These are phyloP conservation scores for Wickerhamomyces hampshirensis DNA, from an alignment of 805 yeast genomes.

Conservation along the genomic window DNA sequence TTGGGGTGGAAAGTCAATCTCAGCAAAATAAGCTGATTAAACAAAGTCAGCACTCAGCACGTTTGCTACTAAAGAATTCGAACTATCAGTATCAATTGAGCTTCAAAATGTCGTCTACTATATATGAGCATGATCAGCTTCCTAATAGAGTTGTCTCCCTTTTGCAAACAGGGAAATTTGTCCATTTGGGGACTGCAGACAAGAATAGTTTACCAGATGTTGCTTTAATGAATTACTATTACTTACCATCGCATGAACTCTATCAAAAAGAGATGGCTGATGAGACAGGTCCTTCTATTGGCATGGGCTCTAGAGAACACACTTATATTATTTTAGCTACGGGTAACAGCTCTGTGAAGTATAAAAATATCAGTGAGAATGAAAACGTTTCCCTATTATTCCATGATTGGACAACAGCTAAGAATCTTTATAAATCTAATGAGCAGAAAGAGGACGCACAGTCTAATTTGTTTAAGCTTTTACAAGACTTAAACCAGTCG, in stretches of 20 bases:
- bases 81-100: no score
- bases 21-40: no score
- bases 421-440: constrained; percentile 30
- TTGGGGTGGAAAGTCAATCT: no score
- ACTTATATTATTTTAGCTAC: constrained; percentile 69
- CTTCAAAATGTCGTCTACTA: constrained; percentile 30
- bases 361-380: constrained; percentile 59
- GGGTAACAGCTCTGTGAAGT: constrained; percentile 67
- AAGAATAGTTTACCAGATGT: constrained; percentile 70
- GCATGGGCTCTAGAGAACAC: constrained; percentile 29
- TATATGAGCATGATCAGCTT: constrained; percentile 25
- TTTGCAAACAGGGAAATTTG: constrained; percentile 57
- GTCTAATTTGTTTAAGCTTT: constrained; percentile 49
- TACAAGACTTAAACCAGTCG: constrained; percentile 72
- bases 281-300: constrained; percentile 19
- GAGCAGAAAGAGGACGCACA: constrained; percentile 29
- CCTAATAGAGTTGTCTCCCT: constrained; percentile 38
- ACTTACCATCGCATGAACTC: constrained; percentile 39
- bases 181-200: constrained; percentile 80
- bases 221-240: constrained; percentile 86
- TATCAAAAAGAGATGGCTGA: constrained; percentile 15
- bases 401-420: constrained; percentile 85
- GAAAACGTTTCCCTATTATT: constrained; percentile 78
- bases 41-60: no score
- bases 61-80: no score